Base-by-base conservation (phyloP, 495 filamentous ascomycete genomes). In the Trichoderma parareesei region DNA sequence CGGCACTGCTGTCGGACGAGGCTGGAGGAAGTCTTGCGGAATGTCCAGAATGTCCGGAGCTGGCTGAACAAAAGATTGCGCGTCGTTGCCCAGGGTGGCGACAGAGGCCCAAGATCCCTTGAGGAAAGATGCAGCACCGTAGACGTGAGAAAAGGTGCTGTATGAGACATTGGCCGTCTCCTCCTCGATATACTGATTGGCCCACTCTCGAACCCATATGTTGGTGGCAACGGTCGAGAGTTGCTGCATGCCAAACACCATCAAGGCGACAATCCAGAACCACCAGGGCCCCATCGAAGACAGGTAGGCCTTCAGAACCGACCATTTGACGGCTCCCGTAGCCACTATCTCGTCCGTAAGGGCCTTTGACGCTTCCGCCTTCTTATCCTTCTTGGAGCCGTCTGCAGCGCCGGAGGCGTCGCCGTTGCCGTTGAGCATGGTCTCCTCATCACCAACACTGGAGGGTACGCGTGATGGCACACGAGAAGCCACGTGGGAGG, bases 131-230 rank as follows among this genome's bases (percentile, higher is more conserved):
- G 69, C 40, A 2, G 61, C 41, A 9, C 61, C 43, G 11, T 43
- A 44, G 11, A 42, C 41, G 27, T 18, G 7, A 7, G 42, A 18
- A 41, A 41, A 11, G 3, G 53, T 37, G 18, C 18, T 35, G 4
- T n/a, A n/a, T 13, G 38, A 5, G 38, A 71, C 66, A 27, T 42
- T 66, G 9, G 67, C 65, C 10, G 68, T 68, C 40, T 71, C 70
- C 46, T 77, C 77, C 13, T 73, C 72, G 5, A 78, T 69, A 66
- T 84, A 84, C 65, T 84, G 81, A 65, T 84, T 84, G 8, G 81
- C 78, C 95, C 95, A 99, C 70, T 93, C 81, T 68, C 91, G 84
- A 67, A 99, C 95, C 95, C 95, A 99, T 46, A 98, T 73, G 68
- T 90, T 96, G 18, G 90, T 92, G 10, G 89, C 89, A 14, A 98